phyloP scores from a whole-genome alignment of 345 rosid genomes.

The Lenwebbia sp. region DNA sequence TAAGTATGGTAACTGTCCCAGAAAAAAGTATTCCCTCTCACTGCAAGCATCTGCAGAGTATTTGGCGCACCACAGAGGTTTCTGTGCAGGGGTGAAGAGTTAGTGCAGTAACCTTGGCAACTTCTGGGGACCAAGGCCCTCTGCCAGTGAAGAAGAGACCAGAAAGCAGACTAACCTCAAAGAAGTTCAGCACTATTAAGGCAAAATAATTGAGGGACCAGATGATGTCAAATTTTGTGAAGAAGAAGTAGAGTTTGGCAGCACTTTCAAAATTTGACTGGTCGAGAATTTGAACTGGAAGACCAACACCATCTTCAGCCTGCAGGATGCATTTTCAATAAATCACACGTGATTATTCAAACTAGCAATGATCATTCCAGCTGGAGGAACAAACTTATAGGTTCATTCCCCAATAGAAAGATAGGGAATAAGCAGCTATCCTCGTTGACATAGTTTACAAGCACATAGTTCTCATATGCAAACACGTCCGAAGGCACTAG shows the following conservation, averaged over 20 bases:
- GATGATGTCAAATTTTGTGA: conserved; percentile 43
- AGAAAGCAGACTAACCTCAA: conserved; percentile 50
- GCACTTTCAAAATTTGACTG: conserved; percentile 51
- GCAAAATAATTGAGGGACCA: conserved; percentile 94
- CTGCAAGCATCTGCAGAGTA: conserved; percentile 40
- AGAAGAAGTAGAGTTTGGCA: conserved; percentile 58
- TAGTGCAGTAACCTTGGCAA: not conserved
- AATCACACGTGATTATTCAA: not conserved
- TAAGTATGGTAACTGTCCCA: conserved; percentile 89
- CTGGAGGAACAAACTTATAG: not conserved
- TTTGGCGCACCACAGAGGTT: conserved; percentile 80
- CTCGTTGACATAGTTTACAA: not conserved
- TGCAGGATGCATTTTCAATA: conserved; percentile 10
- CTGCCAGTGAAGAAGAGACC: not conserved
- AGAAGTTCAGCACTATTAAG: conserved; percentile 56
- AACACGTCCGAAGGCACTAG: not conserved
- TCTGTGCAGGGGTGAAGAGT: conserved; percentile 29
- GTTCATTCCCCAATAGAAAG: not conserved
- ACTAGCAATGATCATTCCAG: not conserved
- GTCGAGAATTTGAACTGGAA: conserved; percentile 83
- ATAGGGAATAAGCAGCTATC: not conserved
- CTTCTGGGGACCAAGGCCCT: not conserved
- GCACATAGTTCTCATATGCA: not conserved
- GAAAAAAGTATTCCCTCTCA: conserved; percentile 65
- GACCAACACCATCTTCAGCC: conserved; percentile 95